phyloP scores from a whole-genome alignment of 2,329 filamentous ascomycete species.

The Tolypocladium endophyticum region DNA sequence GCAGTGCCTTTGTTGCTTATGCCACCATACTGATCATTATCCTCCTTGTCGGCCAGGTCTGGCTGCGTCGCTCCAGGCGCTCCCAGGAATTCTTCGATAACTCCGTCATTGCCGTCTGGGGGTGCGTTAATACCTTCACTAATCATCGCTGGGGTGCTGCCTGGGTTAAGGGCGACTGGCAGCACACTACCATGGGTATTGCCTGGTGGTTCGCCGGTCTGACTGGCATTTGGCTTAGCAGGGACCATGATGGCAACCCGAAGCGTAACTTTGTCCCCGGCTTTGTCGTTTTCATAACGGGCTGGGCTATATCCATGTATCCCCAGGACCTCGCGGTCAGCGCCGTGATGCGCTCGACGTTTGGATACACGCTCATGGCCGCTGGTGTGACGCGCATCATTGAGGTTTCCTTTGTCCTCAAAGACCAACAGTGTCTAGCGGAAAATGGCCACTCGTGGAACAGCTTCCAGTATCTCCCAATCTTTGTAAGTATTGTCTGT shows the following conservation, averaged over 20 bases:
- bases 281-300: slow-evolving; percentile 83
- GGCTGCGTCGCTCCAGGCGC: slow-evolving; percentile 72
- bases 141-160: slow-evolving; percentile 86
- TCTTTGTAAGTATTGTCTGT: slow-evolving; percentile 36
- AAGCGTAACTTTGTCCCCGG: slow-evolving; percentile 89
- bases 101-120: slow-evolving; percentile 83
- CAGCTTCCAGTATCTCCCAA: slow-evolving; percentile 44
- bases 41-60: slow-evolving; percentile 77
- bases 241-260: slow-evolving; percentile 69
- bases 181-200: slow-evolving; percentile 98
- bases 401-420: slow-evolving; percentile 80
- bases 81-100: slow-evolving; percentile 98
- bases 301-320: slow-evolving; percentile 91
- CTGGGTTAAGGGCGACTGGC: slow-evolving; percentile 90
- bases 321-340: slow-evolving; percentile 76
- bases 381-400: slow-evolving; percentile 77
- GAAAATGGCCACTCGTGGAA: slow-evolving; percentile 51
- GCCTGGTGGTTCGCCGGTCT: slow-evolving; percentile 96
- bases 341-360: slow-evolving; percentile 77
- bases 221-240: slow-evolving; percentile 84
- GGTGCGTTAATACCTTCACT: slow-evolving; percentile 95
- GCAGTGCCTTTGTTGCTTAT: slow-evolving; percentile 89
- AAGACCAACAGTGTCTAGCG: slow-evolving; percentile 54
- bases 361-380: slow-evolving; percentile 91
- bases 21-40: slow-evolving; percentile 79